Evolutionary conservation across 1,284 basidiomycete species (phyloP).

Genomic region (Chalciporus sp.): DNA sequence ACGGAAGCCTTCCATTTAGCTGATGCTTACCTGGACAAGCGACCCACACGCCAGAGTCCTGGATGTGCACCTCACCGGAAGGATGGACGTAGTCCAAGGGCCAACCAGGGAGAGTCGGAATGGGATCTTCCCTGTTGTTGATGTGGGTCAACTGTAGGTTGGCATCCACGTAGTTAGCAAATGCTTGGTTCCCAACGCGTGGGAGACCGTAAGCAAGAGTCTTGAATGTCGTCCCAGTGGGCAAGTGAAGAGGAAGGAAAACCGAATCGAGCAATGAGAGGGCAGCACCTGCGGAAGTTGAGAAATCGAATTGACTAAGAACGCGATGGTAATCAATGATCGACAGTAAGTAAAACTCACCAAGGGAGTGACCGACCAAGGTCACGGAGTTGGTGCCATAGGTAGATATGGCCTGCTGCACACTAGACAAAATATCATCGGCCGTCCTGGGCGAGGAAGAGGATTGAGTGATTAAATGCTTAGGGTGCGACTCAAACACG

Average conservation of each 20-base stretch:
- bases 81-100: constrained; percentile 58
- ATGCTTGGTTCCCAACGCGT: constrained; percentile 66
- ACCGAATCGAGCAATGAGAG: constrained; percentile 52
- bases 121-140: constrained; percentile 52
- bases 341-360: constrained; percentile 28
- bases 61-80: constrained; percentile 61
- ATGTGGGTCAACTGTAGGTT: constrained; percentile 48
- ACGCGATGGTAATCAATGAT: background rate
- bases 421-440: constrained; percentile 48
- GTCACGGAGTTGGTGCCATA: constrained; percentile 48
- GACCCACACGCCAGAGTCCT: constrained; percentile 48
- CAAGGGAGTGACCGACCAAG: constrained; percentile 59
- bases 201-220: constrained; percentile 58
- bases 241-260: constrained; percentile 42
- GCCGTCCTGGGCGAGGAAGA: constrained; percentile 46
- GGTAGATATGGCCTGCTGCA: constrained; percentile 43
- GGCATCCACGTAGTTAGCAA: constrained; percentile 60
- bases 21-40: constrained; percentile 43
- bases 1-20: background rate
- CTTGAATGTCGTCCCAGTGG: constrained; percentile 35
- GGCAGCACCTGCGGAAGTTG: constrained; percentile 42
- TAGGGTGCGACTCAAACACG: too few species aligned
- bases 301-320: too few species aligned
- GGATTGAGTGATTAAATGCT: background rate
- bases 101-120: constrained; percentile 53